Percentiles rank a stretch among this genome's conserved stretches.
Conservation (phyloP, 257 asterid species). For the Przewalskia tangutica region DNA sequence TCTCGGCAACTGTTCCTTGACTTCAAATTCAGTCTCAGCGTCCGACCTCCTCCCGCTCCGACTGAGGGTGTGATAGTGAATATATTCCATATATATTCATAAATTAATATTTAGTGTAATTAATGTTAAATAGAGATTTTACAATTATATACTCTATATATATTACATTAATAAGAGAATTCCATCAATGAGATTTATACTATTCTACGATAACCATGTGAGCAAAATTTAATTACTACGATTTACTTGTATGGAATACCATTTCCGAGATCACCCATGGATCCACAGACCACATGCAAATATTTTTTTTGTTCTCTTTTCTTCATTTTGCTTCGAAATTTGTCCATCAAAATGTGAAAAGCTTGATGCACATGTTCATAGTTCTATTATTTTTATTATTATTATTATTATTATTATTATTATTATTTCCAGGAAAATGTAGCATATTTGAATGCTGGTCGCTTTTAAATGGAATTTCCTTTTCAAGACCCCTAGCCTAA, state of each 20-base stretch:
- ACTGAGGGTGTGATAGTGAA: no score
- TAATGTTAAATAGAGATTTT: no score
- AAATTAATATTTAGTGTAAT: no score
- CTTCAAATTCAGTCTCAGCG: no score
- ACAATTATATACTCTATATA: no score
- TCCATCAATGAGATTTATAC: no score
- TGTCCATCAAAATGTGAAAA: background rate
- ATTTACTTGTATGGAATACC: background rate
- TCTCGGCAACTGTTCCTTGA: no score
- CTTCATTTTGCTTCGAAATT: background rate
- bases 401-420: no score
- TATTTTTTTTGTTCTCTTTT: background rate
- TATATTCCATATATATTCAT: no score
- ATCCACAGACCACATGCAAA: background rate
- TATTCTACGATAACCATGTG: background rate
- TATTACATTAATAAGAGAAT: no score
- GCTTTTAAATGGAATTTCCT: background rate
- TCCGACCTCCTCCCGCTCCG: no score
- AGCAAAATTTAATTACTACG: background rate
- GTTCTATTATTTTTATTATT: no score
- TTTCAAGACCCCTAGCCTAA: background rate
- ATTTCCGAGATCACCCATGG: background rate
- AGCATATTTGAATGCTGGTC: background rate
- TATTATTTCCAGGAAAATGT: background rate
- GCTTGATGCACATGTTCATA: background rate